Evolutionary conservation across 75 land plant species (phyloP), one percentile per base, ranked within the genome.

Genomic region (Ceratopteris richardii): DNA sequence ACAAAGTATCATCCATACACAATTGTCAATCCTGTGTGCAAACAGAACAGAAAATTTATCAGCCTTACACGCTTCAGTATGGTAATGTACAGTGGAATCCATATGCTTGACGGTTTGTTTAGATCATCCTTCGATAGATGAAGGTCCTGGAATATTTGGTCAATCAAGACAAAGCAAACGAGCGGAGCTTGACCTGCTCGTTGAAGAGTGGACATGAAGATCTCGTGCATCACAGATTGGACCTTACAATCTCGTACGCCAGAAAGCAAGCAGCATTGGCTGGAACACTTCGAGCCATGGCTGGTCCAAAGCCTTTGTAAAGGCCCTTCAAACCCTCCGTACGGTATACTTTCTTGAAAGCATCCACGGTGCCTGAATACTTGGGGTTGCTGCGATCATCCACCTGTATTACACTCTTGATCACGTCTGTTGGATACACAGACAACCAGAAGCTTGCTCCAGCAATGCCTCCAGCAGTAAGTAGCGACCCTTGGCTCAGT

Each of bases 181-280:
- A n/a, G n/a, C n/a, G n/a, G n/a, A n/a, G n/a, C n/a, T n/a, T n/a
- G n/a, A n/a, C n/a, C n/a, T n/a, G n/a, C n/a, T n/a, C n/a, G n/a
- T n/a, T n/a, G n/a, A n/a, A n/a, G n/a, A n/a, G n/a, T n/a, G n/a
- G n/a, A n/a, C n/a, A n/a, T n/a, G n/a, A n/a, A n/a, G n/a, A n/a
- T n/a, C 37, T 33, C 9, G 37, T 33, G 37, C 3, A 33, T 33
- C 9, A 33, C 3, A 92, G 70, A 33, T 75, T 78, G 2, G 90
- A 84, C 52, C 77, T 79, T 0, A 82, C 85, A 30, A 94, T 47
- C 68, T 90, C 98, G 58, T 94, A 94, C 7, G 88, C 85, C 58
- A 94, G 73, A 73, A 94, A 94, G 63, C 98, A 94, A 14, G 91
- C 98, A 1, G 98, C 96, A 77, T 94, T 94, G 39, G 98, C 98